Conservation (phyloP, 805 yeast genomes). For the Alloascoidea hylecoeti region DNA sequence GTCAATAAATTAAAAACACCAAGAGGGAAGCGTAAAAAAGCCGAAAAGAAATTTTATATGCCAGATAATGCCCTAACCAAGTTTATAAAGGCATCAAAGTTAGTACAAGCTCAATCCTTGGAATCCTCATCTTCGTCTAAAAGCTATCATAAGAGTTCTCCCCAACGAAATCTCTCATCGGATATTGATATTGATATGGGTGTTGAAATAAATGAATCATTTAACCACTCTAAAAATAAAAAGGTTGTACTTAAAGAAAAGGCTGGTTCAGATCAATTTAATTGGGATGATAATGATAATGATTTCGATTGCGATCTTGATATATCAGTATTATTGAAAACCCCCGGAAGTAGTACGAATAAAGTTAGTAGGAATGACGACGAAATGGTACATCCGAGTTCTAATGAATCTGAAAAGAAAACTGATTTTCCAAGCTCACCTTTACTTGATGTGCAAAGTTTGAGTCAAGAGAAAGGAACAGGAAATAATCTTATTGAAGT, state of each 20-base stretch:
- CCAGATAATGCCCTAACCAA: constrained; percentile 62
- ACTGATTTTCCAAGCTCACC: not conserved
- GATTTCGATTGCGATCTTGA: constrained; percentile 1
- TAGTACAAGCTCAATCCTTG: constrained; percentile 20
- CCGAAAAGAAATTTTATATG: constrained; percentile 48
- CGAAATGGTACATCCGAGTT: too few relatives aligned
- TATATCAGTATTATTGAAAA: not conserved
- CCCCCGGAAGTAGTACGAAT: not conserved
- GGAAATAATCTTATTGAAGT: not conserved
- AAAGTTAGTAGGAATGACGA: too few relatives aligned
- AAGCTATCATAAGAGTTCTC: not conserved
- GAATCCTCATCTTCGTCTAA: not conserved
- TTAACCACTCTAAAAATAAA: not conserved
- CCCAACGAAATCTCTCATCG: too few relatives aligned
- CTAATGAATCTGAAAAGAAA: not conserved
- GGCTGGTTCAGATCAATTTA: constrained; percentile 5
- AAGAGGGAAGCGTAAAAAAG: not conserved
- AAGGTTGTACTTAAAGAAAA: not conserved
- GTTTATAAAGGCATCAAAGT: constrained; percentile 34
- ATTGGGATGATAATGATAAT: constrained; percentile 1
- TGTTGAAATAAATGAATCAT: not conserved
- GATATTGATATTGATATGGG: not conserved
- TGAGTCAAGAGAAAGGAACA: not conserved
- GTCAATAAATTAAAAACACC: constrained; percentile 2
- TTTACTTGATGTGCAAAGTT: not conserved